These are phyloP conservation scores for Phytophthora podocarpi DNA, from an alignment of 352 stramenopile species.

Conservation along the genomic window DNA sequence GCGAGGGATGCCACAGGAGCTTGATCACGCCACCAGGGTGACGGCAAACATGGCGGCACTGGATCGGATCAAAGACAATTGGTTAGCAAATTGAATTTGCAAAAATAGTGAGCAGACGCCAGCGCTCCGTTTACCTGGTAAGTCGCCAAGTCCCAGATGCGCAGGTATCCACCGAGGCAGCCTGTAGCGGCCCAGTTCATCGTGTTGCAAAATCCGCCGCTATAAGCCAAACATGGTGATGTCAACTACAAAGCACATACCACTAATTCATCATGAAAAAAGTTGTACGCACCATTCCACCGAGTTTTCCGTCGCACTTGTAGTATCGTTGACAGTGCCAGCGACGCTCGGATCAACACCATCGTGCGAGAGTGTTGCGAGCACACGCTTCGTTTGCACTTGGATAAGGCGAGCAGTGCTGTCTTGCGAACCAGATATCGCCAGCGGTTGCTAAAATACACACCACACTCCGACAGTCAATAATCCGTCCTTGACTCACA, in stretches of 20 bases:
- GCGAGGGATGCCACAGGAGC: slow-evolving; percentile 88
- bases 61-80: slow-evolving; percentile 6
- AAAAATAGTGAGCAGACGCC: no score
- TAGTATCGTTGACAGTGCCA: slow-evolving; percentile 56
- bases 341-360: slow-evolving; percentile 47
- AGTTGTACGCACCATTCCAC: slow-evolving; percentile 76
- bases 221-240: slow-evolving; percentile 23
- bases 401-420: slow-evolving; percentile 93
- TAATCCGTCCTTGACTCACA: background rate
- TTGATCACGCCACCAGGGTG: slow-evolving; percentile 92
- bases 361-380: slow-evolving; percentile 88
- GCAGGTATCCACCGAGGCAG: slow-evolving; percentile 93
- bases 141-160: slow-evolving; percentile 96
- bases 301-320: slow-evolving; percentile 73
- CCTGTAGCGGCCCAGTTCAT: slow-evolving; percentile 96
- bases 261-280: background rate
- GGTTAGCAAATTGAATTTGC: slow-evolving; percentile 5
- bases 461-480: slow-evolving; percentile 1
- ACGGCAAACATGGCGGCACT: slow-evolving; percentile 88
- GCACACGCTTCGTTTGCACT: slow-evolving; percentile 93
- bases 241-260: slow-evolving; percentile 2
- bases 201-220: slow-evolving; percentile 93
- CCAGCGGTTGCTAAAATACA: slow-evolving; percentile 82
- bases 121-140: slow-evolving; percentile 55
- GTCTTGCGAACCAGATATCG: slow-evolving; percentile 94